Conservation (phyloP, 371 early-diverging fungal species). For the Sporodiniella umbellata region DNA sequence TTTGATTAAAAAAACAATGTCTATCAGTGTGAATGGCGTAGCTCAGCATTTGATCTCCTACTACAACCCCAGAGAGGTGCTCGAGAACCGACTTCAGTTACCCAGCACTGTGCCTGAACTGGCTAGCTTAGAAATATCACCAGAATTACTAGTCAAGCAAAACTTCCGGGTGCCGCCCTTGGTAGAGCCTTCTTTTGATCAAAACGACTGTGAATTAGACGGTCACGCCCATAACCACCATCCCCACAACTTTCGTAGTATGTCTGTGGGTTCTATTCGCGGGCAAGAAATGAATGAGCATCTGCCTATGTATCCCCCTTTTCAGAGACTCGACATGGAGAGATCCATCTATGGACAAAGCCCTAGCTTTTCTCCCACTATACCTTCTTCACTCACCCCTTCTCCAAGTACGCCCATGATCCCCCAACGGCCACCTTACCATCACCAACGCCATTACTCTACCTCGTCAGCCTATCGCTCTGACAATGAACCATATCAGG, state of each 20-base stretch:
- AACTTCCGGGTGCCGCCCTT: conserved; percentile 54
- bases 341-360: background rate
- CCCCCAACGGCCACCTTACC: conserved; percentile 24
- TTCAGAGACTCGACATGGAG: background rate
- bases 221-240: too few relatives aligned
- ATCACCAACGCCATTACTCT: conserved; percentile 28
- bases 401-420: conserved; percentile 37
- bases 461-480: conserved; percentile 9
- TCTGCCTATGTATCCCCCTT: background rate
- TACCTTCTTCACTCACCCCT: conserved; percentile 11
- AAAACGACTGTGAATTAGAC: background rate
- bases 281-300: conserved; percentile 1
- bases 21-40: conserved; percentile 71
- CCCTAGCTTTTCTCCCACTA: background rate
- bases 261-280: conserved; percentile 34
- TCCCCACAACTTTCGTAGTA: conserved; percentile 34
- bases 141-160: conserved; percentile 46
- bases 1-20: conserved; percentile 83
- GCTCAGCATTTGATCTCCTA: conserved; percentile 85
- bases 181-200: conserved; percentile 37
- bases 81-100: conserved; percentile 53
- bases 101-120: conserved; percentile 53
- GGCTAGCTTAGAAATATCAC: conserved; percentile 54
- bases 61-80: conserved; percentile 73
- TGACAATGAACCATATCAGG: too few relatives aligned